Evolutionary conservation across 2,329 filamentous ascomycete species (phyloP).

Genomic region (Phaeomoniella chlamydospora): DNA sequence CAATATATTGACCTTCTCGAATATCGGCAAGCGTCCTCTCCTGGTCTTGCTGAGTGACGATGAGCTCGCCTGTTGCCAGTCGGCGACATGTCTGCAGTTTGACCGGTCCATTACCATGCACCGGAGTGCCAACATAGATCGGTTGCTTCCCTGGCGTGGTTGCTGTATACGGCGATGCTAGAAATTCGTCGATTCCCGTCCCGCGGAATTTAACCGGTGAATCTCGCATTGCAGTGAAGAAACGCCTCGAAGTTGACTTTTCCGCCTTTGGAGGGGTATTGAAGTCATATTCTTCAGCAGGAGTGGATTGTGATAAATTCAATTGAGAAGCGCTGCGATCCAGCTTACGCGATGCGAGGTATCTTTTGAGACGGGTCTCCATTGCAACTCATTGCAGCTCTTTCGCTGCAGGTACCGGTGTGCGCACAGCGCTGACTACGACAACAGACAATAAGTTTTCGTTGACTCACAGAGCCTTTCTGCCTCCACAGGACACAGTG

Average conservation of each 20-base stretch:
- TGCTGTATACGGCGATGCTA: conserved; percentile 7
- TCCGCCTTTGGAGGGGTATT: background rate
- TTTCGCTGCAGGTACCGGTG: too few species aligned
- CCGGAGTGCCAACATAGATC: conserved; percentile 8
- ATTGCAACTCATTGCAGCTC: background rate
- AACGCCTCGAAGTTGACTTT: background rate
- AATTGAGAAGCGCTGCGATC: background rate
- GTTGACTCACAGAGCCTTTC: too few species aligned
- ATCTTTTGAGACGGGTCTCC: background rate
- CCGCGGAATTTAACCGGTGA: background rate
- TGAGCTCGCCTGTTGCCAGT: conserved; percentile 11
- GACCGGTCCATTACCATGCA: conserved; percentile 12
- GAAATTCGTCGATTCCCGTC: background rate
- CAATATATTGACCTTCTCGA: conserved; percentile 10
- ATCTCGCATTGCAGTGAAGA: background rate
- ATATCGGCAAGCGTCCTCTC: conserved; percentile 11
- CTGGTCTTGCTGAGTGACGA: conserved; percentile 9
- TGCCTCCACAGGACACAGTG: too few species aligned
- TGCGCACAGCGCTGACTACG: too few species aligned
- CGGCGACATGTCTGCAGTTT: conserved; percentile 12
- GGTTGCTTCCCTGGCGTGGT: conserved; percentile 9
- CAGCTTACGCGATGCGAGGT: background rate
- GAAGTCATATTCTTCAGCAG: background rate
- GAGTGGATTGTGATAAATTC: background rate
- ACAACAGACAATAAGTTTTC: too few species aligned